These are phyloP conservation scores for Groenewaldozyma sp. DNA, from an alignment of 1,139 yeast genomes.

Conservation along the genomic window DNA sequence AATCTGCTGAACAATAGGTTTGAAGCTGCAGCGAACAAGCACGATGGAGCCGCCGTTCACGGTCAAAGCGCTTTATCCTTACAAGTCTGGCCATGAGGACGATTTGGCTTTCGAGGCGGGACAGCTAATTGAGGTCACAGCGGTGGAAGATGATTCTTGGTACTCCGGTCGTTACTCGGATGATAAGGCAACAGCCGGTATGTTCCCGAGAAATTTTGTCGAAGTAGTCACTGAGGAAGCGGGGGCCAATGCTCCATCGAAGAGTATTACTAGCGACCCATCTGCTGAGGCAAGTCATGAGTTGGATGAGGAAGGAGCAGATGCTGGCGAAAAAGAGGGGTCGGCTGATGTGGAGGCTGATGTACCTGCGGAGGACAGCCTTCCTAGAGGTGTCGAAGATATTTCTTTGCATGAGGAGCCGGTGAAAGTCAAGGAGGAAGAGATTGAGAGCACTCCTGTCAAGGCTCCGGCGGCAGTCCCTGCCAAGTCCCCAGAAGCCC, in stretches of 20 bases:
- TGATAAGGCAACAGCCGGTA: constrained; percentile 46
- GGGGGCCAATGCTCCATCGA: constrained; percentile 7
- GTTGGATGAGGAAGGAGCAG: background rate
- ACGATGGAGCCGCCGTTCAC: constrained; percentile 43
- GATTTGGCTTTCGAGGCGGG: constrained; percentile 66
- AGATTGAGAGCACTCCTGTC: background rate
- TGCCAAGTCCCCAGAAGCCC: constrained; percentile 4
- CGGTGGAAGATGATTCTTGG: constrained; percentile 89
- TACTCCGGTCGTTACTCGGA: constrained; percentile 57
- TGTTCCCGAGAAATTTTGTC: constrained; percentile 86
- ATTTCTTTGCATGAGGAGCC: no score
- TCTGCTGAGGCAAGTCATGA: background rate
- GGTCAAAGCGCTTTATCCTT: constrained; percentile 63
- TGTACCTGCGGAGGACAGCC: constrained; percentile 6
- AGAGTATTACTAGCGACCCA: constrained; percentile 3
- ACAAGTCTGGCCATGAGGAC: constrained; percentile 72
- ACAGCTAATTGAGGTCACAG: constrained; percentile 62
- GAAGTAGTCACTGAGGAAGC: constrained; percentile 26
- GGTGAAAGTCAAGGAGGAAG: background rate
- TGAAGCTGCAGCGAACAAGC: no score
- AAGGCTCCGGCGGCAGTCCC: background rate
- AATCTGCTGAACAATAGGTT: no score
- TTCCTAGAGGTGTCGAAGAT: constrained; percentile 4
- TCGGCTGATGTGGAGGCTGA: constrained; percentile 2
- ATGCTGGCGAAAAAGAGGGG: background rate